phyloP scores from a whole-genome alignment of 1,284 basidiomycete genomes.

The Sphaerobolus stellatus region DNA sequence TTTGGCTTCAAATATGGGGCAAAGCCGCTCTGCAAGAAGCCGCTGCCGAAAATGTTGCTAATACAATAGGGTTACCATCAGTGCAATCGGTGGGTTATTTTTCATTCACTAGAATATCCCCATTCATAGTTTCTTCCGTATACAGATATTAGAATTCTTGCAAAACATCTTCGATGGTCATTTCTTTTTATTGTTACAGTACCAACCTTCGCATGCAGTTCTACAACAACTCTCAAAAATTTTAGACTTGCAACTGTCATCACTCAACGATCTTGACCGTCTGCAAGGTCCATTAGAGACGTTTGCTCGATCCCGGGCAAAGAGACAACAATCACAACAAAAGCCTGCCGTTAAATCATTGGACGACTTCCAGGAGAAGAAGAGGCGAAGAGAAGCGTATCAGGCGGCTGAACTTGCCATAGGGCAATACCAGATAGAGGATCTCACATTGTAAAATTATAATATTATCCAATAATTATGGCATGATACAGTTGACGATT shows the following conservation, averaged over 20 bases:
- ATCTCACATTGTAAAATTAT: conserved; percentile 35
- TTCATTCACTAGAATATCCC: neutral
- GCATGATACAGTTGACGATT: neutral
- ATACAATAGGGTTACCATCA: conserved; percentile 39
- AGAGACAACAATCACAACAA: too few species aligned
- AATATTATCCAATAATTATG: neutral
- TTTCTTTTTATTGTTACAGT: conserved; percentile 61
- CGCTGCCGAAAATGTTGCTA: conserved; percentile 35
- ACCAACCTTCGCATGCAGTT: conserved; percentile 52
- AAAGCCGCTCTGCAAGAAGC: conserved; percentile 42
- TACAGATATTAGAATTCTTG: conserved; percentile 56
- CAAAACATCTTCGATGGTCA: conserved; percentile 66
- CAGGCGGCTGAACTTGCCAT: conserved; percentile 54
- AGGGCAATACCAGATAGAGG: conserved; percentile 69
- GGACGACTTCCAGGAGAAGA: conserved; percentile 37
- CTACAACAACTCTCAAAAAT: conserved; percentile 49
- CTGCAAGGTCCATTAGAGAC: conserved; percentile 60
- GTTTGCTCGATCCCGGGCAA: conserved; percentile 49
- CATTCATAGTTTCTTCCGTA: neutral
- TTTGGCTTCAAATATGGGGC: conserved; percentile 50
- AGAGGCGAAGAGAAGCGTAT: conserved; percentile 50
- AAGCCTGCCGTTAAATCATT: conserved; percentile 45
- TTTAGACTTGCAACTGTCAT: conserved; percentile 53
- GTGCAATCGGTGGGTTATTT: conserved; percentile 47
- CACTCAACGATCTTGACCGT: conserved; percentile 48